These are phyloP conservation scores for Teratosphaeria destructans DNA, from an alignment of 2,329 filamentous ascomycete genomes.

Conservation along the genomic window DNA sequence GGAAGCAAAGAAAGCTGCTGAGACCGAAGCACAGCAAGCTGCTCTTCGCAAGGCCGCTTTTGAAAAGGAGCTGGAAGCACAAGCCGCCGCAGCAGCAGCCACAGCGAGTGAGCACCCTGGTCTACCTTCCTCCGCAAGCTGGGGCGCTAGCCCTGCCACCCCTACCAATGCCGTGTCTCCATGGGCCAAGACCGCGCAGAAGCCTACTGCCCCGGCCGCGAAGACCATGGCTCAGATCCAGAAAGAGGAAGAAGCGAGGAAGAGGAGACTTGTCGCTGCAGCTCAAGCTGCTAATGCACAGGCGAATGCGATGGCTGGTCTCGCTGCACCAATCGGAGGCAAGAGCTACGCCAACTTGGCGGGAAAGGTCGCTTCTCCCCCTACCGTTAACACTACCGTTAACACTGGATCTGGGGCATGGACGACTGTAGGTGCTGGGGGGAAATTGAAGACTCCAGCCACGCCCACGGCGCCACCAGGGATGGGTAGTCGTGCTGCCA, in stretches of 20 bases:
- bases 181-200: slow-evolving; percentile 57
- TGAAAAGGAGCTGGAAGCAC: slow-evolving; percentile 64
- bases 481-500: slow-evolving; percentile 37
- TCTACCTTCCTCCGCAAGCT: slow-evolving; percentile 78
- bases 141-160: slow-evolving; percentile 62
- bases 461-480: slow-evolving; percentile 34
- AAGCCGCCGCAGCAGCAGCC: slow-evolving; percentile 20
- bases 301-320: slow-evolving; percentile 32
- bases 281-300: slow-evolving; percentile 39
- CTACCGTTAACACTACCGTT: slow-evolving; percentile 28
- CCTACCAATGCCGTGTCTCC: slow-evolving; percentile 42
- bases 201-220: slow-evolving; percentile 46
- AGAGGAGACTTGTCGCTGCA: slow-evolving; percentile 57
- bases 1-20: slow-evolving; percentile 84
- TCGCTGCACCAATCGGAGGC: slow-evolving; percentile 41
- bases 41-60: slow-evolving; percentile 65
- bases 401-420: slow-evolving; percentile 60
- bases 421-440: slow-evolving; percentile 90
- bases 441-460: slow-evolving; percentile 72
- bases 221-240: slow-evolving; percentile 95
- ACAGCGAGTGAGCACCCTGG: slow-evolving; percentile 47
- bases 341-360: slow-evolving; percentile 95
- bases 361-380: slow-evolving; percentile 52
- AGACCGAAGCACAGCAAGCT: slow-evolving; percentile 71
- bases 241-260: slow-evolving; percentile 85